Conservation (phyloP, 176 grass and related monocot genomes). For the Typha latifolia region DNA sequence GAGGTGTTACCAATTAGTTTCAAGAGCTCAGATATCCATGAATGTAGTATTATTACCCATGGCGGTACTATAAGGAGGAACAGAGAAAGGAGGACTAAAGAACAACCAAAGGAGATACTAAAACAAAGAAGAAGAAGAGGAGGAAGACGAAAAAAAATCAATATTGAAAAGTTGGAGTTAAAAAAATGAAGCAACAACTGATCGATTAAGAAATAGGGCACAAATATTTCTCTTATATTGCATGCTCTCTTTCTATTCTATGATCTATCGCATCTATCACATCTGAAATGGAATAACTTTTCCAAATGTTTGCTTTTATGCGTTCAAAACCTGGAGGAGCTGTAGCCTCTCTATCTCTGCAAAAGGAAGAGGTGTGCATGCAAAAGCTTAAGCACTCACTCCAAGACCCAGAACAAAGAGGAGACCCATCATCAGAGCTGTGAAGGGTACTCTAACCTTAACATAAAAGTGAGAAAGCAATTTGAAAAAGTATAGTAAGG, state of each 20-base stretch:
- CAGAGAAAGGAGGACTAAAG: too few species aligned
- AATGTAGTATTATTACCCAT: too few species aligned
- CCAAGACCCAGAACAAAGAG: background rate
- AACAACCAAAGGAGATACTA: background rate
- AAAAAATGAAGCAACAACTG: background rate
- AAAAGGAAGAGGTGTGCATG: background rate
- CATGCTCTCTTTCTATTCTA: background rate
- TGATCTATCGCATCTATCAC: background rate
- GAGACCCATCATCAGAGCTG: background rate
- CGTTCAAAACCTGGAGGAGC: constrained; percentile 1
- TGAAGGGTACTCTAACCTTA: background rate
- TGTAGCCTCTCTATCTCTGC: background rate
- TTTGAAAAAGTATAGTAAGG: background rate
- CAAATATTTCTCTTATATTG: background rate
- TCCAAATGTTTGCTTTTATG: constrained; percentile 2
- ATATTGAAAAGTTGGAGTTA: background rate
- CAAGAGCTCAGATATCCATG: too few species aligned
- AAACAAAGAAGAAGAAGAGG: background rate
- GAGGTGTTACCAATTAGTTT: too few species aligned
- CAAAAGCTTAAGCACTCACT: background rate
- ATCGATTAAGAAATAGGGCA: background rate
- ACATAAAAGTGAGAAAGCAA: background rate
- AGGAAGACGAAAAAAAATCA: too few species aligned
- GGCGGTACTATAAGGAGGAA: too few species aligned
- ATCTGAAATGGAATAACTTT: background rate